A percentile compares a stretch with the other conserved stretches of the same genome.
These are phyloP conservation scores for Rhododendron henanense DNA, from an alignment of 148 eudicot species.

Conservation along the genomic window DNA sequence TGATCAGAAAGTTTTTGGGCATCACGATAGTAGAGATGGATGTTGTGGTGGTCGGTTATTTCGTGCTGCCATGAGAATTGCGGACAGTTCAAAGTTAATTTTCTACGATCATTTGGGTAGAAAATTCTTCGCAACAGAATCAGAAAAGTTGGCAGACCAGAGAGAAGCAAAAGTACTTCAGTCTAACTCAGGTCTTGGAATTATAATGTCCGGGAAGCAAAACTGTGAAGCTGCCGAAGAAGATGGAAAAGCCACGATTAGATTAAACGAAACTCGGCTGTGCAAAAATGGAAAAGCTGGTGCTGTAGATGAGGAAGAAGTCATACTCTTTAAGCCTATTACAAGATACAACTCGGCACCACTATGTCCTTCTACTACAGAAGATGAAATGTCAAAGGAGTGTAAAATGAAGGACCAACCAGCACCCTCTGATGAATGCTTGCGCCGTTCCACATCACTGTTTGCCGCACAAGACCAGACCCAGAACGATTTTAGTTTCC, in stretches of 20 bases:
- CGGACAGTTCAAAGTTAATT: slow-evolving; percentile 38
- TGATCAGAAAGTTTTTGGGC: slow-evolving; percentile 30
- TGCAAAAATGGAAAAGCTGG: slow-evolving; percentile 16
- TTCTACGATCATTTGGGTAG: slow-evolving; percentile 26
- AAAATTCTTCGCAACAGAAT: slow-evolving; percentile 28
- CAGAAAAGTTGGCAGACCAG: not conserved
- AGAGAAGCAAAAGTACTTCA: slow-evolving; percentile 5
- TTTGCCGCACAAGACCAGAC: slow-evolving; percentile 47
- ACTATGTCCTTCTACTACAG: slow-evolving; percentile 16
- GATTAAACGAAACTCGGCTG: not conserved
- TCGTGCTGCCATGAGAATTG: slow-evolving; percentile 51
- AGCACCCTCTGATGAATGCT: slow-evolving; percentile 44
- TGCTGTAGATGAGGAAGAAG: slow-evolving; percentile 73
- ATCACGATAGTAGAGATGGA: slow-evolving; percentile 28
- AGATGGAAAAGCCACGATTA: not conserved
- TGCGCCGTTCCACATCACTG: slow-evolving; percentile 80
- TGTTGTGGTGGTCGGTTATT: slow-evolving; percentile 54
- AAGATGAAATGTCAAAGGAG: not conserved
- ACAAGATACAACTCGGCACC: slow-evolving; percentile 77
- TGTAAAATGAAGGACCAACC: slow-evolving; percentile 1
- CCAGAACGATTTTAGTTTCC: slow-evolving; percentile 29
- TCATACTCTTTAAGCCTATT: slow-evolving; percentile 85
- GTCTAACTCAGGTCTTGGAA: not conserved
- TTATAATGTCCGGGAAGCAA: not conserved
- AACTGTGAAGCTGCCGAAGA: slow-evolving; percentile 2